Percentiles rank a stretch among this genome's conserved stretches.
Conservation (phyloP, 352 stramenopile species). For the Pythium rhizo-oryzae region DNA sequence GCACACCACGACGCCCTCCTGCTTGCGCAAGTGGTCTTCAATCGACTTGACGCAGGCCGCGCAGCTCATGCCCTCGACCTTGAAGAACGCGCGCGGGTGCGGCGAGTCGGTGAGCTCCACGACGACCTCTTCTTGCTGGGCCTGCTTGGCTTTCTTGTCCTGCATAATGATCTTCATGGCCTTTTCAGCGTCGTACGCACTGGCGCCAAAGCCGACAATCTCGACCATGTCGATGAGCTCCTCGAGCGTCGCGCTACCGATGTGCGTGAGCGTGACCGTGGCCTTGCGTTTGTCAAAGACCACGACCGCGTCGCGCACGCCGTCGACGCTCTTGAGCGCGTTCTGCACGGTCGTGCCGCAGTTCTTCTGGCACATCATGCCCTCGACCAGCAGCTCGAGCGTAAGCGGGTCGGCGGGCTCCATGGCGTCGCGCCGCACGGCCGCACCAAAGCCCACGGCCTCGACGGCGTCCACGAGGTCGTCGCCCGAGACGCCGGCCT, state of each 20-base stretch:
- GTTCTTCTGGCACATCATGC: slow-evolving; percentile 97
- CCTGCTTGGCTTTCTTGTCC: slow-evolving; percentile 40
- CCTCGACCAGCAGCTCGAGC: slow-evolving; percentile 83
- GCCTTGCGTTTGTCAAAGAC: slow-evolving; percentile 73
- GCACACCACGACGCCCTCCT: slow-evolving; percentile 69
- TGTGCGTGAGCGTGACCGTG: slow-evolving; percentile 51
- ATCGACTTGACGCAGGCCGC: slow-evolving; percentile 88
- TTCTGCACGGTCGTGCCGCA: slow-evolving; percentile 92
- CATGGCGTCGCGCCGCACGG: slow-evolving; percentile 32
- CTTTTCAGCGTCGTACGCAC: slow-evolving; percentile 55
- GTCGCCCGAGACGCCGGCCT: slow-evolving; percentile 38
- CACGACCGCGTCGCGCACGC: slow-evolving; percentile 71
- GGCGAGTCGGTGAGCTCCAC: slow-evolving; percentile 40
- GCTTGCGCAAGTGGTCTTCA: slow-evolving; percentile 72
- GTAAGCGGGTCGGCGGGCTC: slow-evolving; percentile 33
- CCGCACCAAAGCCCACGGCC: slow-evolving; percentile 76
- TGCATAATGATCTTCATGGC: slow-evolving; percentile 55
- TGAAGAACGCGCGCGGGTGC: slow-evolving; percentile 79
- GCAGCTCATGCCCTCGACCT: slow-evolving; percentile 87
- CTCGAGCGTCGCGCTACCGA: slow-evolving; percentile 53
- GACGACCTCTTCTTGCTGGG: slow-evolving; percentile 36
- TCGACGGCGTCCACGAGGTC: slow-evolving; percentile 81
- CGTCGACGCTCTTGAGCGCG: slow-evolving; percentile 75
- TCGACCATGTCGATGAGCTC: slow-evolving; percentile 80
- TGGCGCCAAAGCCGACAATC: slow-evolving; percentile 68